Conservation (phyloP, 805 yeast species). For the Saccharomycopsis sp. region DNA sequence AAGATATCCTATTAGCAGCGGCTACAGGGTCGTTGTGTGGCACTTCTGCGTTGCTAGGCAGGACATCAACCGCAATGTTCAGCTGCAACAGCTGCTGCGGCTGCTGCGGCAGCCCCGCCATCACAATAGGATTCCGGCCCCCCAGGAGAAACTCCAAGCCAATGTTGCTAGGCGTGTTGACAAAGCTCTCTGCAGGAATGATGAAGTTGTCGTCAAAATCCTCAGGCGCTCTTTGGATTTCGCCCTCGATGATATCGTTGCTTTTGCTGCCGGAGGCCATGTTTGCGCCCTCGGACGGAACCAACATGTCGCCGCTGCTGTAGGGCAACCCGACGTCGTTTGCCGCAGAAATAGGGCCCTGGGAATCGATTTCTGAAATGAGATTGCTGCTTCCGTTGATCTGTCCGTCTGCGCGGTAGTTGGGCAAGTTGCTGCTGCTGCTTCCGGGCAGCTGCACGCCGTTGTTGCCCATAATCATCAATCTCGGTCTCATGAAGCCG, state of each 20-base stretch:
- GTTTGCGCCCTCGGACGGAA: background rate
- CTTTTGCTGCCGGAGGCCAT: background rate
- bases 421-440: background rate
- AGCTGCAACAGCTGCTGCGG: background rate
- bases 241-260: conserved; percentile 6
- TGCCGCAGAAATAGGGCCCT: background rate
- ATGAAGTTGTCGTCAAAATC: conserved; percentile 13
- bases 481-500: conserved; percentile 7
- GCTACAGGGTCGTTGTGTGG: background rate
- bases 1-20: background rate
- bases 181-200: conserved; percentile 6
- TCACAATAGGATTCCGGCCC: background rate
- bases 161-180: background rate
- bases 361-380: background rate
- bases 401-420: background rate
- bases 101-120: background rate
- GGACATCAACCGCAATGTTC: background rate
- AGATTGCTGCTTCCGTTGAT: background rate
- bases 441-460: background rate
- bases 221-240: conserved; percentile 16
- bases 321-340: too few species aligned
- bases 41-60: background rate
- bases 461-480: conserved; percentile 13
- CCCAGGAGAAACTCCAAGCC: background rate
- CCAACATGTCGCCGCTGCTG: background rate